Conservation (phyloP, 2,329 filamentous ascomycete genomes). For the Phialophora chinensis region DNA sequence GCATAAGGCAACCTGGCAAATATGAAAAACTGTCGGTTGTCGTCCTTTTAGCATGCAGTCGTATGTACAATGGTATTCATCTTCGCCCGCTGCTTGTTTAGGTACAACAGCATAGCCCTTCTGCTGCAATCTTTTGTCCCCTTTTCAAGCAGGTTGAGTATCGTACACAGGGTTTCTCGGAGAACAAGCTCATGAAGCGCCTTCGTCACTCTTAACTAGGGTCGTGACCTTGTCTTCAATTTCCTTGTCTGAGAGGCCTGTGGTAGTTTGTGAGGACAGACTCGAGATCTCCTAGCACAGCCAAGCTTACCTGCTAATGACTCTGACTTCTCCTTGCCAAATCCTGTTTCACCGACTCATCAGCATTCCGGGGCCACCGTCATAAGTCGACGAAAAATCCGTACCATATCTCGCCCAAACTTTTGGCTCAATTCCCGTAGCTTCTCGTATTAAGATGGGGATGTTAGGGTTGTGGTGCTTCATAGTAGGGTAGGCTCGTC, state of each 20-base stretch:
- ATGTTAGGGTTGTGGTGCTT: conserved; percentile 97
- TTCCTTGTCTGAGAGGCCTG: conserved; percentile 71
- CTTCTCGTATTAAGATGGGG: conserved; percentile 94
- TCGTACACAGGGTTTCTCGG: background rate
- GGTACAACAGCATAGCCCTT: background rate
- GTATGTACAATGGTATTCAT: conserved; percentile 35
- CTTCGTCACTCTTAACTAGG: conserved; percentile 61
- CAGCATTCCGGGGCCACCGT: conserved; percentile 1
- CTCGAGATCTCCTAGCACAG: background rate
- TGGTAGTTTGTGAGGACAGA: background rate
- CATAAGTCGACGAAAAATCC: conserved; percentile 40
- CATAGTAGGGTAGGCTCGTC: conserved; percentile 93
- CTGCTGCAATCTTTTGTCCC: background rate
- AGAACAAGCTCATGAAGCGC: background rate
- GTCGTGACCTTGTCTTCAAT: conserved; percentile 71
- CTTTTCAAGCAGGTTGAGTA: background rate
- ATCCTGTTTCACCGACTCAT: conserved; percentile 55
- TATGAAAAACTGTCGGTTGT: background rate
- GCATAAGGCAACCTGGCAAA: conserved; percentile 7
- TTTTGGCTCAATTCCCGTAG: conserved; percentile 78
- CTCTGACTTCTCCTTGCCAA: conserved; percentile 71
- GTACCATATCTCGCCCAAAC: conserved; percentile 92
- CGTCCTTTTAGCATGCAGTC: conserved; percentile 8
- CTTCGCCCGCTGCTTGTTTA: background rate
- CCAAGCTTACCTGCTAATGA: conserved; percentile 61